Evolutionary conservation across 768 basidiomycete species (phyloP).

Genomic region (Suillus occidentalis): DNA sequence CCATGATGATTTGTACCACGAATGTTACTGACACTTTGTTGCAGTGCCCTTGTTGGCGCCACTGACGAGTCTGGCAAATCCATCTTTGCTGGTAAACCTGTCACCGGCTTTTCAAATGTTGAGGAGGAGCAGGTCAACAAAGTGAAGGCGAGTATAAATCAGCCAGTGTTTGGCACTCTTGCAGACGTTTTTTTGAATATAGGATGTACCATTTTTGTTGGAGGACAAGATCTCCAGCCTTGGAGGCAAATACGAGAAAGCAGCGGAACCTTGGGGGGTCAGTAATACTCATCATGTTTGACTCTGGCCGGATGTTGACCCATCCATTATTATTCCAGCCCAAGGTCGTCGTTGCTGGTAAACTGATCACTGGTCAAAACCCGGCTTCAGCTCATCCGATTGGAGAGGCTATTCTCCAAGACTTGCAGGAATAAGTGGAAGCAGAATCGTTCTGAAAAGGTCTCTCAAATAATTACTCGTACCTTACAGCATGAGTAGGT

Average conservation of each 20-base stretch:
- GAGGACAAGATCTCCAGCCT: conserved; percentile 63
- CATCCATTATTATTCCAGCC: conserved; percentile 13
- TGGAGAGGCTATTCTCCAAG: conserved; percentile 56
- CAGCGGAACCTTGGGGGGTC: conserved; percentile 55
- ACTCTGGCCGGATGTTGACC: neutral
- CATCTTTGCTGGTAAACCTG: conserved; percentile 57
- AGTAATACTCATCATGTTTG: conserved; percentile 35
- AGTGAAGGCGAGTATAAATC: conserved; percentile 39
- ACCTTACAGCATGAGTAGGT: neutral
- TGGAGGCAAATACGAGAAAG: conserved; percentile 68
- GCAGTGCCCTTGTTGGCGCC: conserved; percentile 57
- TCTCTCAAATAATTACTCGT: neutral
- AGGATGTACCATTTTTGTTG: conserved; percentile 70
- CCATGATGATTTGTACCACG: conserved; percentile 24
- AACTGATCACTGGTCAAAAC: conserved; percentile 73
- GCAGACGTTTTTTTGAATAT: neutral
- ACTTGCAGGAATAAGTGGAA: conserved; percentile 32
- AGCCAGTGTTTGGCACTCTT: neutral
- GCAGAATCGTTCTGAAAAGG: neutral
- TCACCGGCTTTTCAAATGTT: conserved; percentile 70
- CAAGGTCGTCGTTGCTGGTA: conserved; percentile 58
- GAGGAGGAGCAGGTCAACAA: conserved; percentile 57
- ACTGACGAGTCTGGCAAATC: conserved; percentile 58
- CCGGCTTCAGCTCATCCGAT: conserved; percentile 61
- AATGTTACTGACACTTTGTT: neutral